Evolutionary conservation across 2,329 filamentous ascomycete species (phyloP).

Genomic region (Alternaria brassicae): DNA sequence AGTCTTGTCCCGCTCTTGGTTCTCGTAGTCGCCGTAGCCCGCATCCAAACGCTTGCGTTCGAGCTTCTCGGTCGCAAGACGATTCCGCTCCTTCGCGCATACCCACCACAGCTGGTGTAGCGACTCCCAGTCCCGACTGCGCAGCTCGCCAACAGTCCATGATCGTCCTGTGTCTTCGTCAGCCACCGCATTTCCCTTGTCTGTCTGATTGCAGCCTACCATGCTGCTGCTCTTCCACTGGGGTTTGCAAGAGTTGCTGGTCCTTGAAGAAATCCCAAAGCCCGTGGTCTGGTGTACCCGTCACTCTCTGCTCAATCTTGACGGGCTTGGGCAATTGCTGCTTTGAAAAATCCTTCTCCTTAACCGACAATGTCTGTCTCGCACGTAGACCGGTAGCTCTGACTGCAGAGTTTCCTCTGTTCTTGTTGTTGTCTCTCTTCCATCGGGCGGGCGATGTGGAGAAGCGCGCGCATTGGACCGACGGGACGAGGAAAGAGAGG

Average conservation of each 20-base stretch:
- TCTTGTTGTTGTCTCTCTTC: conserved; percentile 76
- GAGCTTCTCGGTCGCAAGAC: conserved; percentile 76
- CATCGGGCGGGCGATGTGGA: conserved; percentile 59
- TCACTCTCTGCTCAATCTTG: conserved; percentile 64
- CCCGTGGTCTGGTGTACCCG: conserved; percentile 77
- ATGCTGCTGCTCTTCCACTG: conserved; percentile 73
- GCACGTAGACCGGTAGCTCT: conserved; percentile 72
- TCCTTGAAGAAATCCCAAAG: conserved; percentile 90
- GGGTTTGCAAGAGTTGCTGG: conserved; percentile 72
- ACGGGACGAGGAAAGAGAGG: conserved; percentile 38
- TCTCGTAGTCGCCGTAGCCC: conserved; percentile 76
- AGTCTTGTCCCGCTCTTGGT: conserved; percentile 66
- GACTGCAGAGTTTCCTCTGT: conserved; percentile 82
- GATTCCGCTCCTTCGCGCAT: conserved; percentile 89
- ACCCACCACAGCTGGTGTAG: conserved; percentile 93
- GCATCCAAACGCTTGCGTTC: conserved; percentile 73
- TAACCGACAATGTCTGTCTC: conserved; percentile 75
- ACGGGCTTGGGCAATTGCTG: conserved; percentile 72
- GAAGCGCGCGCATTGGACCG: conserved; percentile 50
- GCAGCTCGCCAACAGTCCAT: conserved; percentile 86
- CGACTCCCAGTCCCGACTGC: conserved; percentile 91
- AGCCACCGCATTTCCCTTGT: conserved; percentile 9
- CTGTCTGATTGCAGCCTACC: conserved; percentile 55
- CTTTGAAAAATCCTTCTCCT: conserved; percentile 61
- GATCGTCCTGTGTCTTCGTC: conserved; percentile 63